Base-by-base conservation (phyloP, 495 filamentous ascomycete species). In the Baudoinia panamericana region DNA sequence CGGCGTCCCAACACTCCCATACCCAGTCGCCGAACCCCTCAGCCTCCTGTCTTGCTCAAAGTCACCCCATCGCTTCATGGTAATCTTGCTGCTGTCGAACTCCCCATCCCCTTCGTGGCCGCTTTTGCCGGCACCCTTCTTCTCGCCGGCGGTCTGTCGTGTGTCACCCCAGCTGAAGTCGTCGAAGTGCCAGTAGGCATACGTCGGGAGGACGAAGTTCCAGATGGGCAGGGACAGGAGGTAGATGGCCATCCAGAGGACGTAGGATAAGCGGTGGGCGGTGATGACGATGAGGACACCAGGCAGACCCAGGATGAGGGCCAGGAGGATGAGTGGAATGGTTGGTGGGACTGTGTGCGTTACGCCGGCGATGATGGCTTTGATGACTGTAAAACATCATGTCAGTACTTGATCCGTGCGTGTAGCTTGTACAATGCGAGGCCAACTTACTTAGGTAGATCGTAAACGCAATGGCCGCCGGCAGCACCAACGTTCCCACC, bases 81-180 rank as follows among this genome's bases (percentile, higher is more conserved):
- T 43, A 40, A 52, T 52, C 43, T 43, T 25, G 39, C 48, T 52
- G 18, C 20, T 28, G 27, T 52, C 48, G 21, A 52, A 52, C 39
- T 52, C 48, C 6, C 48, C 48, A 11, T 39, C 43, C 6, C 16
- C 48, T 5, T 29, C 92, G 63, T 96, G 87, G 41, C 79, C 80
- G 48, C 84, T 84, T 21, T 81, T 79, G 30, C 82, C 82, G 1
- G 74, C 74, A 62, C 79, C 78, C 65, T 84, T 83, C 66, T 84
- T 84, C 54, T 92, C 92, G 2, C 85, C 87, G 1, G 78, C 85
- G 10, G 88, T 93, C 73, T 96, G 92, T 20, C 92, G 75, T 20
- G 92, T 99, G 51, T 99, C 92, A 47, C 92, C 92, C 90, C 92
- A 99, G 55, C 82, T 90, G 68, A 99, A 99, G 62, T 99, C 92